A percentile compares a stretch with the other conserved stretches of the same genome.
Conservation (phyloP, 2,329 filamentous ascomycete species). For the Monascus ruber region DNA sequence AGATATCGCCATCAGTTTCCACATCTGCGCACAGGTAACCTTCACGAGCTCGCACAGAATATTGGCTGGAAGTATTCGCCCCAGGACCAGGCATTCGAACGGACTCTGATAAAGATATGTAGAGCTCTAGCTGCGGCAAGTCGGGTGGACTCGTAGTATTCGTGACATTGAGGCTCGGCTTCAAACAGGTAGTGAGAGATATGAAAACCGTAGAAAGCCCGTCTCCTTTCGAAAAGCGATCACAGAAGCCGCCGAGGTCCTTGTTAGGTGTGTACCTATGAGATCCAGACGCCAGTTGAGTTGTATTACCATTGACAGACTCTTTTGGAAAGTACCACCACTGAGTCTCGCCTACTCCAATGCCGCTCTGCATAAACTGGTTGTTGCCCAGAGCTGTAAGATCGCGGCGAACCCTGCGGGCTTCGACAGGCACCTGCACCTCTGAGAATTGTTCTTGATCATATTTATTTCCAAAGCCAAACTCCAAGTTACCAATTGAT, state of each 20-base stretch:
- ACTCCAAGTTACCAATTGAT: too few relatives aligned
- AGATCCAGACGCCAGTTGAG: constrained; percentile 22
- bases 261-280: constrained; percentile 11
- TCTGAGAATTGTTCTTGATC: constrained; percentile 6
- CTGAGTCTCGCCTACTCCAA: constrained; percentile 51
- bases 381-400: constrained; percentile 53
- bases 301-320: constrained; percentile 39
- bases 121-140: constrained; percentile 66
- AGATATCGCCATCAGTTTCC: constrained; percentile 56
- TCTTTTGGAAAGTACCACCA: constrained; percentile 53
- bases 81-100: constrained; percentile 58
- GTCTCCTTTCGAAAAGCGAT: constrained; percentile 27
- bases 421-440: constrained; percentile 33
- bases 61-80: constrained; percentile 31
- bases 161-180: constrained; percentile 50
- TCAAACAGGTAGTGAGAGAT: constrained; percentile 74
- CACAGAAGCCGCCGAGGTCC: constrained; percentile 9
- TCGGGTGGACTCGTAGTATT: constrained; percentile 29
- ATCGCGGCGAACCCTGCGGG: constrained; percentile 44
- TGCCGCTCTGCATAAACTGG: constrained; percentile 45
- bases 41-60: constrained; percentile 44
- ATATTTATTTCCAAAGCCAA: neutral
- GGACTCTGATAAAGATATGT: constrained; percentile 54
- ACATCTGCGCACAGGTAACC: constrained; percentile 59
- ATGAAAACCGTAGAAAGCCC: constrained; percentile 49